Percentiles rank a stretch among this genome's conserved stretches.
Evolutionary conservation across 352 stramenopile species (phyloP).

Genomic region (Pythium phragmiticola): DNA sequence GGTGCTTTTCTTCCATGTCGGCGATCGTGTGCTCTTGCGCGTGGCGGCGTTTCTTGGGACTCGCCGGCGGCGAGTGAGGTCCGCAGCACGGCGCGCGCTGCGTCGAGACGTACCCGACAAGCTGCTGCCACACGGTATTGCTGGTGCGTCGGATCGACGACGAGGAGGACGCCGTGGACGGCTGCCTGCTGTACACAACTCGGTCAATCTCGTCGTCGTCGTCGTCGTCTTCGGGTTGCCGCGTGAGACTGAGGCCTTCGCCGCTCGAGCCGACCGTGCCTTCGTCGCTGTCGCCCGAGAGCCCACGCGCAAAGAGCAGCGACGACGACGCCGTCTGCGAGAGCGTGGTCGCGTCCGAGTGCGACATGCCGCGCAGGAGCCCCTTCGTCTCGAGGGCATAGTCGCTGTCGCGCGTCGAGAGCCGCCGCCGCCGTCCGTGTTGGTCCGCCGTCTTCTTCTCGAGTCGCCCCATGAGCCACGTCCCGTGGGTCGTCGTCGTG

Average conservation of each 20-base stretch:
- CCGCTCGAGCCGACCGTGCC: constrained; percentile 18
- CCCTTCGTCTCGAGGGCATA: neutral
- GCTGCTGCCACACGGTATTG: constrained; percentile 19
- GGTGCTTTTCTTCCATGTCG: constrained; percentile 56
- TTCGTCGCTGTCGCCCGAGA: constrained; percentile 32
- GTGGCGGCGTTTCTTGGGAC: constrained; percentile 10
- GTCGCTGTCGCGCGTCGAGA: constrained; percentile 11
- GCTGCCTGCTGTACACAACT: neutral
- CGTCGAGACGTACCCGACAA: constrained; percentile 17
- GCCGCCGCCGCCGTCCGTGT: constrained; percentile 3
- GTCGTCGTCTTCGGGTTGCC: constrained; percentile 13
- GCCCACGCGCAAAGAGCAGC: constrained; percentile 9
- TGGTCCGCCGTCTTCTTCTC: constrained; percentile 10
- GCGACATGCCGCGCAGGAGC: constrained; percentile 29
- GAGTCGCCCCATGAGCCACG: constrained; percentile 20
- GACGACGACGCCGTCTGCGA: constrained; percentile 17
- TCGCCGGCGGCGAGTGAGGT: neutral
- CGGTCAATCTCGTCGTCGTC: constrained; percentile 12
- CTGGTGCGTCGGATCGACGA: neutral
- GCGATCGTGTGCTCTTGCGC: neutral
- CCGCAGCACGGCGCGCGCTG: constrained; percentile 17
- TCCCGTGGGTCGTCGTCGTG: neutral
- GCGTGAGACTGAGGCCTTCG: constrained; percentile 7
- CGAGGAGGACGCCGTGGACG: neutral
- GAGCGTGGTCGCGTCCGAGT: constrained; percentile 50